Conservation (phyloP, 1,284 basidiomycete species). For the Mycena citricolor region DNA sequence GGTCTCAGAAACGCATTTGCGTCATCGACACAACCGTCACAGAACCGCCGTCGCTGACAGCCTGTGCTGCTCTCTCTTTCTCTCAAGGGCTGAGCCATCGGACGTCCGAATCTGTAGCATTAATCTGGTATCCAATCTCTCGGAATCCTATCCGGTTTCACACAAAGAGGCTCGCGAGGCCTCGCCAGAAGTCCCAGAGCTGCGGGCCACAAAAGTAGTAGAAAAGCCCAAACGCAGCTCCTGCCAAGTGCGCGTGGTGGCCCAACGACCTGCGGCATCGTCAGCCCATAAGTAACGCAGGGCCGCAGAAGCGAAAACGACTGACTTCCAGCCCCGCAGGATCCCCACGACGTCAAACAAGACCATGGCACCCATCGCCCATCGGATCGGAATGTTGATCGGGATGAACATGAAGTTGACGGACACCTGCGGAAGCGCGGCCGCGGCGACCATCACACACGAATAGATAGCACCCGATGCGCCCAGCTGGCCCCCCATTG, state of each 20-base stretch:
- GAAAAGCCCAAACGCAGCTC: conserved; percentile 36
- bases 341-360: conserved; percentile 73
- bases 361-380: conserved; percentile 71
- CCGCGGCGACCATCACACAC: conserved; percentile 70
- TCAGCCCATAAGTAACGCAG: too few species aligned
- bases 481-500: conserved; percentile 47
- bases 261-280: conserved; percentile 40
- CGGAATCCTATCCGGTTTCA: too few species aligned
- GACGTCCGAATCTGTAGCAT: too few species aligned
- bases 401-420: conserved; percentile 80
- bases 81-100: too few species aligned
- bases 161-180: too few species aligned
- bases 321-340: conserved; percentile 67
- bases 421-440: conserved; percentile 79
- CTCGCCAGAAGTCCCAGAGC: too few species aligned
- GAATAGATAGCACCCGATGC: conserved; percentile 88
- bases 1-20: too few species aligned
- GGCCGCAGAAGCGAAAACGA: too few species aligned
- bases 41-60: too few species aligned
- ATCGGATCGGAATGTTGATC: conserved; percentile 72
- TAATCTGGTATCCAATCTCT: too few species aligned
- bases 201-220: conserved; percentile 33
- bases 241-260: conserved; percentile 43
- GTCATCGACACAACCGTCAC: too few species aligned
- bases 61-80: too few species aligned